Evolutionary conservation across 495 filamentous ascomycete species (phyloP), one percentile per base, ranked within the genome.

Genomic region (Xylaria venustula): DNA sequence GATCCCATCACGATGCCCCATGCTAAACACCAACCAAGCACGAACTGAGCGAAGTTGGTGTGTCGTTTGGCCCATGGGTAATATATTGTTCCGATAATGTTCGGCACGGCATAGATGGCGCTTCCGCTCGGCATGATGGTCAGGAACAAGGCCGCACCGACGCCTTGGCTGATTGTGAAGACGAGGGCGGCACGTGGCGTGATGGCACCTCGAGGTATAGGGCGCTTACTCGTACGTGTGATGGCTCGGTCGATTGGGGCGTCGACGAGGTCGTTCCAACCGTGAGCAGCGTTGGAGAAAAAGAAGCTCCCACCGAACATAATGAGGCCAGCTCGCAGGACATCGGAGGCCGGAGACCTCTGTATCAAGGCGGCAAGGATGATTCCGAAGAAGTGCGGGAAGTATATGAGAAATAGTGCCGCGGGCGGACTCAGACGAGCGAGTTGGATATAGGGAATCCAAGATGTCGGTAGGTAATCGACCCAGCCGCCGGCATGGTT

Each of bases 211-310:
- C 75, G 69, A 0, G 75, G 67, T 37, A 79, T 74, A 9, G 77
- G 77, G 0, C 77, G 67, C 30, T 63, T 69, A 36, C 64, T 62
- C 25, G 74, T 77, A 19, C 77, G 74, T 5, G 62, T 50, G 44
- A 78, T 67, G 3, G 63, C 55, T 9, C 62, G 60, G 60, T 79
- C 77, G 40, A 79, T 57, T 19, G 67, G 70, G 11, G 72, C 72
- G 55, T 79, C 75, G 64, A 76, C 60, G 20, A 77, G 68, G 64
- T 78, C 77, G 66, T 79, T 77, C 74, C 74, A 78, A 28, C 70
- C 71, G 65, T 75, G 71, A 5, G 67, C 67, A 1, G 75, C 73
- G 62, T 75, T 76, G 48, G 67, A 71, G 62, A 75, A 68, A 66
- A 80, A 77, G 68, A 80, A 74, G 63, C 64, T 69, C 47, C 71